Percentiles rank a stretch among this genome's conserved stretches.
Conservation (phyloP, 2,329 filamentous ascomycete species). For the Elsinoe necatrix region DNA sequence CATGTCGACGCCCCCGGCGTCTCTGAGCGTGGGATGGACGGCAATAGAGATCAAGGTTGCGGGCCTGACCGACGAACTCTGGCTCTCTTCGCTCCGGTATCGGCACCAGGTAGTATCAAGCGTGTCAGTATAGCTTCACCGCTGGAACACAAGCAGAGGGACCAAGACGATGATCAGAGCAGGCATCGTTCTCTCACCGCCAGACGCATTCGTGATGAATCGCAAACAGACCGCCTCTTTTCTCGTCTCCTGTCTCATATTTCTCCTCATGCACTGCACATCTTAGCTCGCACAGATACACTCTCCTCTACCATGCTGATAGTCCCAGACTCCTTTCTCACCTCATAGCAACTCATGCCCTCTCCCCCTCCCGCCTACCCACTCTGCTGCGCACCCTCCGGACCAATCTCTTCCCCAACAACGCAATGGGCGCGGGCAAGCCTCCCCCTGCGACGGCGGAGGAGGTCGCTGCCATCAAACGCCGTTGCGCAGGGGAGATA, state of each 20-base stretch:
- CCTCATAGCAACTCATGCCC: conserved; percentile 34
- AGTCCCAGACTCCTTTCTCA: conserved; percentile 38
- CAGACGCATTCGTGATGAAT: neutral
- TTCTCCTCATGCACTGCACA: neutral
- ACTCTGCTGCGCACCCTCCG: conserved; percentile 58
- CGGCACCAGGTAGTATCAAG: neutral
- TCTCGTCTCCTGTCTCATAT: neutral
- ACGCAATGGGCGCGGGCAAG: conserved; percentile 58
- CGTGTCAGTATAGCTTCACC: conserved; percentile 9
- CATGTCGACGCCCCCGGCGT: neutral
- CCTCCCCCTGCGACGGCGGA: conserved; percentile 53
- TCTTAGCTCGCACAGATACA: no score
- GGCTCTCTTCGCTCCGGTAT: neutral
- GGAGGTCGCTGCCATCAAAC: conserved; percentile 54
- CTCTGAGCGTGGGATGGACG: neutral
- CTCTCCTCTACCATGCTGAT: neutral
- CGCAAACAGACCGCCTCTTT: conserved; percentile 1
- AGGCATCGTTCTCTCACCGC: neutral
- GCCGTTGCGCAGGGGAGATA: conserved; percentile 56
- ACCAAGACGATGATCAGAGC: neutral
- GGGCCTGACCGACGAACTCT: conserved; percentile 4
- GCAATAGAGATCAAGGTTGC: neutral
- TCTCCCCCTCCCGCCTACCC: conserved; percentile 38
- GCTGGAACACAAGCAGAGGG: neutral
- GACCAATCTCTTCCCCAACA: conserved; percentile 77